phyloP scores from a whole-genome alignment of 768 basidiomycete genomes.

The Leccinum boreale region DNA sequence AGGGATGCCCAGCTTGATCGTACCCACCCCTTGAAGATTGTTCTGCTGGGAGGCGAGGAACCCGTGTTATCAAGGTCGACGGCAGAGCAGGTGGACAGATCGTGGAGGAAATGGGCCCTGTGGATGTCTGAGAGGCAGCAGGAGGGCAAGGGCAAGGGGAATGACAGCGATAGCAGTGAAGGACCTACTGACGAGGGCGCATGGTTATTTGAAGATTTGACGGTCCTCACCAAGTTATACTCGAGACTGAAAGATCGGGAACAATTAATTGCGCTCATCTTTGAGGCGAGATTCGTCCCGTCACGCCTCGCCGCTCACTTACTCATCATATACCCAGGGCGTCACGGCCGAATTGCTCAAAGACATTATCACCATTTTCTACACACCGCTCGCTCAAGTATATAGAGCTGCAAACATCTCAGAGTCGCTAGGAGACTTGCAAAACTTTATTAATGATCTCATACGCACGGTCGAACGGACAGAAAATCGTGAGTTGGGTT shows the following conservation, averaged over 20 bases:
- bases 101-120: slow-evolving; percentile 73
- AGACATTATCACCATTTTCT: slow-evolving; percentile 99
- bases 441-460: slow-evolving; percentile 92
- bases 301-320: not conserved
- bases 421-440: slow-evolving; percentile 87
- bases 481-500: slow-evolving; percentile 70
- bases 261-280: slow-evolving; percentile 88
- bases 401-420: slow-evolving; percentile 97
- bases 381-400: slow-evolving; percentile 92
- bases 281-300: slow-evolving; percentile 63
- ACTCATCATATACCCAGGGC: slow-evolving; percentile 50
- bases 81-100: slow-evolving; percentile 74
- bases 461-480: slow-evolving; percentile 90
- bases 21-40: slow-evolving; percentile 71
- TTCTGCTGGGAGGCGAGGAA: slow-evolving; percentile 75
- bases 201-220: slow-evolving; percentile 93
- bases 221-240: slow-evolving; percentile 74
- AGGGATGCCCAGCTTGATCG: slow-evolving; percentile 72
- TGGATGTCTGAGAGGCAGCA: slow-evolving; percentile 62
- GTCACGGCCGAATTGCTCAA: slow-evolving; percentile 92
- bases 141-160: slow-evolving; percentile 32
- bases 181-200: slow-evolving; percentile 93
- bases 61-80: slow-evolving; percentile 75
- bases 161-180: slow-evolving; percentile 81
- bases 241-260: slow-evolving; percentile 83